A percentile compares a stretch with the other conserved stretches of the same genome.
These are phyloP conservation scores for Schizochytrium sp. DNA, from an alignment of 108 stramenopile species.

Conservation along the genomic window DNA sequence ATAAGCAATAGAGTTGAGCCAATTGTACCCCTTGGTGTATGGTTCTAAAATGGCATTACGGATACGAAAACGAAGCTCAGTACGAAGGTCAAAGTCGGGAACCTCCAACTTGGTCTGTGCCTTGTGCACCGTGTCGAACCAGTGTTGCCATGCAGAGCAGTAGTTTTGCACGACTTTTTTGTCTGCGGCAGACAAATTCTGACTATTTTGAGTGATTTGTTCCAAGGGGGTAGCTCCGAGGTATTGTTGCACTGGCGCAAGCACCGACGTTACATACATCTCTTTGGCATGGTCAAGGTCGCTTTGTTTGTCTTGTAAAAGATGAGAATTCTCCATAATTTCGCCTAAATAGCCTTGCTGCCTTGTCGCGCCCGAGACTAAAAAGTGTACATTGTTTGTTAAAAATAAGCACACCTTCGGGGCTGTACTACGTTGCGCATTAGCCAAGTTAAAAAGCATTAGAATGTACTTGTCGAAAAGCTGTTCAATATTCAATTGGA, in stretches of 20 bases:
- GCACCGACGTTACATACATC: neutral
- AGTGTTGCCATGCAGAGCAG: neutral
- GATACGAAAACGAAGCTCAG: slow-evolving; percentile 39
- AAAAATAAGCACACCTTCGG: neutral
- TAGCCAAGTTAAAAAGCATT: neutral
- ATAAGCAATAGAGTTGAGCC: neutral
- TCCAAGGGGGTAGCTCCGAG: neutral
- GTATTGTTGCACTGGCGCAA: neutral
- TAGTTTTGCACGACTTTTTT: neutral
- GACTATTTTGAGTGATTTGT: no score
- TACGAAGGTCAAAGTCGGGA: slow-evolving; percentile 52
- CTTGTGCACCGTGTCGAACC: neutral
- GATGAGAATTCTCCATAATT: neutral
- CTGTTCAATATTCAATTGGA: neutral
- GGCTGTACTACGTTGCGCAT: neutral
- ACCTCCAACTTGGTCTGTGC: neutral
- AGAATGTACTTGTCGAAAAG: neutral
- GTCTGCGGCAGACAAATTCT: neutral
- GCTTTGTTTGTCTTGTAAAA: neutral
- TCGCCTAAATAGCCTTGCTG: neutral
- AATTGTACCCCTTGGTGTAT: neutral
- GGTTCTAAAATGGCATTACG: neutral
- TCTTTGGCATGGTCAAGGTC: slow-evolving; percentile 3
- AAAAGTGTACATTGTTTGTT: slow-evolving; percentile 31
- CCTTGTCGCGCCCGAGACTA: neutral